Base-by-base conservation (phyloP, 73 alveolate genomes). In the Halteria grandinella region DNA sequence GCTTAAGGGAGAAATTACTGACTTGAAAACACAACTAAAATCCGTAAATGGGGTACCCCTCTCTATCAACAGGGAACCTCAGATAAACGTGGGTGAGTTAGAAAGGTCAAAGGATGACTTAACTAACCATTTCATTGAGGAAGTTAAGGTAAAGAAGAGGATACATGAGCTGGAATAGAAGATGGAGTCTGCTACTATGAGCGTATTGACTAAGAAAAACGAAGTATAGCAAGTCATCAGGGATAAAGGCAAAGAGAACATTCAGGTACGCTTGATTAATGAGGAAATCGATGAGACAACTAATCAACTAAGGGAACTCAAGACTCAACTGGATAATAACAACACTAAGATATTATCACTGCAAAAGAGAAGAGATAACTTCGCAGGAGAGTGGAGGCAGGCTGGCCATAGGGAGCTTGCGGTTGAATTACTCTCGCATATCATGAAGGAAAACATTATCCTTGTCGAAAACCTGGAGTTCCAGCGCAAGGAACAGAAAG, bases 1-100 rank as follows among this genome's bases (percentile, higher is more conserved):
- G 29, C 93, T 97, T 28, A 89, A 93, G 83, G 55, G 76, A 45
- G 99, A 95, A 70, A 80, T 73, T 32, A 12, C 72, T 7, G 79
- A 52, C 27, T 52, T 83, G 8, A 83, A 74, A 41, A 18, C 6
- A 10, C 50, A 83, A 37, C 47, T 83, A 27, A 34, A 72, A 41
- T n/a, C n/a, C n/a, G n/a, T 23, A 12, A 12, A 51, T 34, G 39
- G 17, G 5, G 64, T 51, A 51, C 18, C 41, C 23, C 40, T 47
- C 40, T n/a, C 39, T 21, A 6, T 12, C 1, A 51, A 69, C 69
- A 8, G 1, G 81, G 64, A 25, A 20, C 32, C 75, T 37, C 10
- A 21, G 15, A 36, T 23, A 3, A 32, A 37, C 54, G 14, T 45
- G 7, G 31, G 55, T 11, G 77, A 60, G 25, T n/a, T 77, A 2